Conservation (phyloP, 768 basidiomycete genomes). For the Auricularia sp. region DNA sequence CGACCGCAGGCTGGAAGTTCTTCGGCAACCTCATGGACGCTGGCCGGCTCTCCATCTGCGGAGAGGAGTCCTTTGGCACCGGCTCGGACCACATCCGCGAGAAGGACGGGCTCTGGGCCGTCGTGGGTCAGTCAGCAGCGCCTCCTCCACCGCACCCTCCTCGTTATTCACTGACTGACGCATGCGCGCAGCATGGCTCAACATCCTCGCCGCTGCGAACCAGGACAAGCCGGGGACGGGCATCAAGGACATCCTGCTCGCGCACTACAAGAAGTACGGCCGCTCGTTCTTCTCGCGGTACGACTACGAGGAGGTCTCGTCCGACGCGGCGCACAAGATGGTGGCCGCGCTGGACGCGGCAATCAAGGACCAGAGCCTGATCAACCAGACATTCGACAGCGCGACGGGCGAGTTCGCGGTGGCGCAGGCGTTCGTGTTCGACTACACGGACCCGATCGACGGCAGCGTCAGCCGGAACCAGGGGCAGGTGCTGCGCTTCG, state of each 20-base stretch:
- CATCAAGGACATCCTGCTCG: conserved; percentile 83
- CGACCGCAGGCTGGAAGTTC: conserved; percentile 75
- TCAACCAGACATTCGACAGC: conserved; percentile 35
- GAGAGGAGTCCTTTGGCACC: conserved; percentile 98
- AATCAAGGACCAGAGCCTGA: no score
- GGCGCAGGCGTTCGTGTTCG: conserved; percentile 71
- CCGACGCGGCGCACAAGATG: conserved; percentile 79
- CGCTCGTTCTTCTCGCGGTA: conserved; percentile 98
- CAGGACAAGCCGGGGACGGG: conserved; percentile 70
- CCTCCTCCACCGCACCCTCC: neutral
- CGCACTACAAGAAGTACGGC: conserved; percentile 87
- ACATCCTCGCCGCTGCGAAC: conserved; percentile 84
- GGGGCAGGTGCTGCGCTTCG: conserved; percentile 86
- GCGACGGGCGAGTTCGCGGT: conserved; percentile 70
- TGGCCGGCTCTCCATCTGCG: conserved; percentile 93
- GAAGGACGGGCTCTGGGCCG: conserved; percentile 98
- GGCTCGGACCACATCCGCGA: conserved; percentile 99
- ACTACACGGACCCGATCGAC: conserved; percentile 99
- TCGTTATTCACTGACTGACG: neutral
- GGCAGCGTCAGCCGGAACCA: conserved; percentile 88
- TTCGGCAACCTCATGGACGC: conserved; percentile 99
- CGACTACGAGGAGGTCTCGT: conserved; percentile 96
- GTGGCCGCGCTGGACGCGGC: conserved; percentile 59
- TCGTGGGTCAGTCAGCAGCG: conserved; percentile 50
- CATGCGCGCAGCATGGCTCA: conserved; percentile 71